Conservation (phyloP, 129 eudicot species). For the Heracleum sosnowskyi region DNA sequence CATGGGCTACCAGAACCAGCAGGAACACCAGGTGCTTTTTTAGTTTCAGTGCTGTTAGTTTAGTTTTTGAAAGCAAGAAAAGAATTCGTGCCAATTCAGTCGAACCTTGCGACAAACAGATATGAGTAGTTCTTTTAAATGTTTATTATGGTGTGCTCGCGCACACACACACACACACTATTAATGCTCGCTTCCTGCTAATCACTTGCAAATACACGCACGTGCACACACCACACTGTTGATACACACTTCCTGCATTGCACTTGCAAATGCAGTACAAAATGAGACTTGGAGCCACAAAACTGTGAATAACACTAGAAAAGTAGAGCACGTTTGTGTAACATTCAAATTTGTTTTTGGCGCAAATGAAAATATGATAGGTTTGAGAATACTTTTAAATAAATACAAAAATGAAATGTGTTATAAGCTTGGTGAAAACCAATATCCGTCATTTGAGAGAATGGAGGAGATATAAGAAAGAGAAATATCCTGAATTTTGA, state of each 20-base stretch:
- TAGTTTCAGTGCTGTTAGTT: background rate
- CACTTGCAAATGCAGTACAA: too few relatives aligned
- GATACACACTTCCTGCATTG: too few relatives aligned
- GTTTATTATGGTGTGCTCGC: background rate
- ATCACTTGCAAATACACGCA: background rate
- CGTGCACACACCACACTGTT: background rate
- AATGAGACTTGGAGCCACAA: too few relatives aligned
- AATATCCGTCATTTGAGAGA: background rate
- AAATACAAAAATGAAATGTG: background rate
- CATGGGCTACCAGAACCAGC: constrained; percentile 88
- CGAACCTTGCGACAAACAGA: background rate
- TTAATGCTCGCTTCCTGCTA: too few relatives aligned
- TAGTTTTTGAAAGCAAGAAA: background rate
- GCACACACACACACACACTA: background rate
- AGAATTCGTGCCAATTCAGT: background rate
- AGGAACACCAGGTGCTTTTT: constrained; percentile 71
- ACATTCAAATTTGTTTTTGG: background rate
- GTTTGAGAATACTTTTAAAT: background rate
- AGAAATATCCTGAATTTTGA: background rate
- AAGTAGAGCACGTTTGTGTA: background rate
- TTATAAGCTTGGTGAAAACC: background rate
- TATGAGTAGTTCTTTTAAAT: background rate
- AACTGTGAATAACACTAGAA: background rate
- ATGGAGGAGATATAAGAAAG: background rate
- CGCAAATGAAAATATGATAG: background rate